These are phyloP conservation scores for Neostapfia colusana DNA, from an alignment of 176 grass and related monocot genomes.

Conservation along the genomic window DNA sequence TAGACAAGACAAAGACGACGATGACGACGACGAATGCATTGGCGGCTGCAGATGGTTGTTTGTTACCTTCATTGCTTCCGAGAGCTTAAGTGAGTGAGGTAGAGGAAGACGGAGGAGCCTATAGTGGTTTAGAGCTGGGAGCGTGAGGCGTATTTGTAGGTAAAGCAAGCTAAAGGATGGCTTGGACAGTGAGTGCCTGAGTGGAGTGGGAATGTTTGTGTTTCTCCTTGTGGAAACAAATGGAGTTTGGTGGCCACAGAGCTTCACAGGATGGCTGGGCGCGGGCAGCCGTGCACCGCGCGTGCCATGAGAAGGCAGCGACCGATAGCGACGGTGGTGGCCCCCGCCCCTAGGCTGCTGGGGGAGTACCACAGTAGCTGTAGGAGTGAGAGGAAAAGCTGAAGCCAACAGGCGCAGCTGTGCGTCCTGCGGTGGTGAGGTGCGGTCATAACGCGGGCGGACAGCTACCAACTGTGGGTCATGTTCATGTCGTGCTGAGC, in stretches of 20 bases:
- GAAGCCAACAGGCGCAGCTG: background rate
- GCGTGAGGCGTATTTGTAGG: background rate
- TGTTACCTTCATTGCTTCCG: no score
- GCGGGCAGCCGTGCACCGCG: no score
- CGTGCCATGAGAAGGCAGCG: background rate
- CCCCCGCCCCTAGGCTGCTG: no score
- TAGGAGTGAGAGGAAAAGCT: background rate
- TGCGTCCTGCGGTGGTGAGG: background rate
- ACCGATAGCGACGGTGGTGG: no score
- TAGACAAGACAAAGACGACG: no score
- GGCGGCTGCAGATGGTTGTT: no score
- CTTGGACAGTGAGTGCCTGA: background rate
- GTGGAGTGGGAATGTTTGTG: background rate
- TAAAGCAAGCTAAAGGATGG: background rate
- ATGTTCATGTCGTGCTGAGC: background rate
- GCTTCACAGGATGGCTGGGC: background rate
- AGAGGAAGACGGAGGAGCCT: background rate
- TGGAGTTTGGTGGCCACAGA: background rate
- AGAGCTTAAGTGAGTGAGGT: no score
- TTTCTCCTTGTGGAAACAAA: background rate
- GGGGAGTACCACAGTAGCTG: no score
- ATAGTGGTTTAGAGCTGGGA: no score
- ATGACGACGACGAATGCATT: no score
- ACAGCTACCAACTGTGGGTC: background rate
- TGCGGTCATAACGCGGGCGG: no score